These are phyloP conservation scores for Eucommia ulmoides DNA, from an alignment of 257 asterid genomes.

Conservation along the genomic window DNA sequence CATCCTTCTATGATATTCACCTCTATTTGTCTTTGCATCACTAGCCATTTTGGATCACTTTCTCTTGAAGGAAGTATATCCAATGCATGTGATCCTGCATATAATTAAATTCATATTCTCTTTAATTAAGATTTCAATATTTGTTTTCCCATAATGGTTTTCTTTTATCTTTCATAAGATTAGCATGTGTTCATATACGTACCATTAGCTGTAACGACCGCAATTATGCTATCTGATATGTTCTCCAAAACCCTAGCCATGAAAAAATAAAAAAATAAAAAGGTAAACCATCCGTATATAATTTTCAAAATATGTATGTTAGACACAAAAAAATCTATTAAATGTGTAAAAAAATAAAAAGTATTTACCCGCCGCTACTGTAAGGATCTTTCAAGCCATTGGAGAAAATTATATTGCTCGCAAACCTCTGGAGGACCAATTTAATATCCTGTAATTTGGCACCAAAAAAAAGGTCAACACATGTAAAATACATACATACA, in stretches of 20 bases:
- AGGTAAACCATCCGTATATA: too few species aligned
- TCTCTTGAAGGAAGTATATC: neutral
- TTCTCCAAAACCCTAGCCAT: neutral
- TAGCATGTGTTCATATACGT: neutral
- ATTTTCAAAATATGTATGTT: too few species aligned
- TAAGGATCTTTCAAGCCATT: slow-evolving; percentile 53
- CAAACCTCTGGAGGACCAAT: slow-evolving; percentile 28
- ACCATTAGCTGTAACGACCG: neutral
- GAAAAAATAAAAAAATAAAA: neutral
- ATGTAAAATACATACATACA: neutral
- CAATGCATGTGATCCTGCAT: neutral
- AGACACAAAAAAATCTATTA: too few species aligned
- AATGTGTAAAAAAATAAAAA: too few species aligned
- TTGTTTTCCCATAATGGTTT: neutral
- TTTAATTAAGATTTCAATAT: too few species aligned
- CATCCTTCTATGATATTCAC: neutral
- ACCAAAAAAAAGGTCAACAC: neutral
- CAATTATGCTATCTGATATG: neutral
- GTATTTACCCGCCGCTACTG: slow-evolving; percentile 40
- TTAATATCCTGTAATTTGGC: slow-evolving; percentile 31
- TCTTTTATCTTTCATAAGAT: neutral
- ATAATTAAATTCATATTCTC: neutral
- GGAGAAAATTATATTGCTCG: slow-evolving; percentile 53
- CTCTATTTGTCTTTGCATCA: neutral
- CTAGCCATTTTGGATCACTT: neutral